A percentile compares a stretch with the other conserved stretches of the same genome.
These are phyloP conservation scores for Apiotrichum gracile DNA, from an alignment of 1,284 basidiomycete genomes.

Conservation along the genomic window DNA sequence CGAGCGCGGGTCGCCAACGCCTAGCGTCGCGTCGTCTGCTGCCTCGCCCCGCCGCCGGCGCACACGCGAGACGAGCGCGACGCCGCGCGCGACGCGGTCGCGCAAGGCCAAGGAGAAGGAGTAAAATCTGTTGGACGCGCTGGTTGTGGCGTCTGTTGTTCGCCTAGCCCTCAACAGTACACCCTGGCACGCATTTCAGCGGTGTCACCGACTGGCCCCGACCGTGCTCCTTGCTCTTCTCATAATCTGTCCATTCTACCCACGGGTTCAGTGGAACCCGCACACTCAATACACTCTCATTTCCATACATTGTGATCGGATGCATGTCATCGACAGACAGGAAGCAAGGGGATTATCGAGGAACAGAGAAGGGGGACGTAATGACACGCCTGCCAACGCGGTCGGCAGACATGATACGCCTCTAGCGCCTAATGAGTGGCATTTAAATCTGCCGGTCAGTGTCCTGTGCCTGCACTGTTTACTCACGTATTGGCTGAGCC, in stretches of 20 bases:
- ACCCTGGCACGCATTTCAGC: background rate
- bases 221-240: background rate
- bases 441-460: background rate
- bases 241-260: background rate
- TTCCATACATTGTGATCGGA: slow-evolving; percentile 4
- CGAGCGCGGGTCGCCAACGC: slow-evolving; percentile 37
- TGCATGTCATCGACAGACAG: slow-evolving; percentile 6
- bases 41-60: slow-evolving; percentile 5
- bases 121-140: too few species aligned
- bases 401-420: background rate
- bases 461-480: background rate
- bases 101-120: slow-evolving; percentile 5
- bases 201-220: background rate
- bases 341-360: background rate
- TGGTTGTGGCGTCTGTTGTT: too few species aligned
- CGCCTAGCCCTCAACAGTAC: background rate
- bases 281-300: background rate
- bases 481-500: slow-evolving; percentile 92
- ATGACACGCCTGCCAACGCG: background rate
- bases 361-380: background rate
- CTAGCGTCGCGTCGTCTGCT: slow-evolving; percentile 24
- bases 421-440: background rate
- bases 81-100: slow-evolving; percentile 22
- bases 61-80: slow-evolving; percentile 12
- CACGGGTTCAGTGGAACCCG: too few species aligned